Percentiles rank a stretch among this genome's conserved stretches.
phyloP scores from a whole-genome alignment of 23 red algal genomes.

The Gracilaria gracilis region DNA sequence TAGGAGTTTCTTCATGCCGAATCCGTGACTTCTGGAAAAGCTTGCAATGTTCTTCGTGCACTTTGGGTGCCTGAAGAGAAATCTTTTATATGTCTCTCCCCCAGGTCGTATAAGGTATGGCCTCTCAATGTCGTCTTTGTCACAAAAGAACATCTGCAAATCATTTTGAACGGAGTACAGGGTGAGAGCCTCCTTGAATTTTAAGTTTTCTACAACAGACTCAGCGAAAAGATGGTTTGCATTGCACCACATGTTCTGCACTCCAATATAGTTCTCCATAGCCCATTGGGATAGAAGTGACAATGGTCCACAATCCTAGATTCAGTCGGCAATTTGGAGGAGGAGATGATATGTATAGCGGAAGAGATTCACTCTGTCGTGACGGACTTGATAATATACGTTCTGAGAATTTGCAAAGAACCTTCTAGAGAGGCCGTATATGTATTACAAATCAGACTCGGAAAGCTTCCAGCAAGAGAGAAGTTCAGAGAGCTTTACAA shows the following conservation, averaged over 20 bases:
- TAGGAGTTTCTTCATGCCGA: too few species aligned
- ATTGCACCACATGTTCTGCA: neutral
- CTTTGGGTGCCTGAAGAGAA: too few species aligned
- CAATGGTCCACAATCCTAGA: neutral
- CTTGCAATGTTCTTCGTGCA: too few species aligned
- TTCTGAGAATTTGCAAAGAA: neutral
- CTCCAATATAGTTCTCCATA: neutral
- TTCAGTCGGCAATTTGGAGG: neutral
- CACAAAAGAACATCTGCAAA: too few species aligned
- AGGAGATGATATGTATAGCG: neutral
- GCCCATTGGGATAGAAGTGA: neutral
- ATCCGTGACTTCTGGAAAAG: too few species aligned
- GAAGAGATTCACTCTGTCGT: neutral
- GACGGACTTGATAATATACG: neutral
- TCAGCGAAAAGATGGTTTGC: neutral
- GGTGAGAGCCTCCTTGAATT: neutral
- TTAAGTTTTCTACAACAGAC: neutral
- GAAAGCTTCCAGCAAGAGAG: neutral
- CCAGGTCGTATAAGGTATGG: too few species aligned
- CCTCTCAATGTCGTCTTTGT: too few species aligned
- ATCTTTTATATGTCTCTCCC: too few species aligned
- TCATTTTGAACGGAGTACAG: too few species aligned
- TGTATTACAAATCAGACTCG: neutral
- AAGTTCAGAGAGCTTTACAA: neutral
- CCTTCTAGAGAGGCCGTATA: neutral